Conservation (phyloP, 2,329 filamentous ascomycete genomes). For the Colletotrichum salicis region DNA sequence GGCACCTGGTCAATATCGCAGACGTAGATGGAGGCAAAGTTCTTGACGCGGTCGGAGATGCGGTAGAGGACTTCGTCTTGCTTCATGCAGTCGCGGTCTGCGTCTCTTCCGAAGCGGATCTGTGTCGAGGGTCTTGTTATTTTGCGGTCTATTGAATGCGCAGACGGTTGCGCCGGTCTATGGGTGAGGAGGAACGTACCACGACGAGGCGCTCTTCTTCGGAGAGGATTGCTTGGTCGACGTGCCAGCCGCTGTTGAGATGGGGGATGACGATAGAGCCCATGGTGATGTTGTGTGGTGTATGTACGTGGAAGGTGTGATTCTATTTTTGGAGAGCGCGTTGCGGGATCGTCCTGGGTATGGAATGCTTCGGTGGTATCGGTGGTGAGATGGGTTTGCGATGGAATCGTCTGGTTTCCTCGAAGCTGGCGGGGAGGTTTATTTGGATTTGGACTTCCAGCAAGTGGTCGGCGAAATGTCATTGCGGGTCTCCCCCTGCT, state of each 20-base stretch:
- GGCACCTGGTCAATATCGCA: constrained; percentile 93
- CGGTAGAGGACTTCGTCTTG: constrained; percentile 95
- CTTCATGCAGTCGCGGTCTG: constrained; percentile 77
- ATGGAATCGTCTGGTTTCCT: constrained; percentile 10
- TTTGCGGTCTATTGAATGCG: background rate
- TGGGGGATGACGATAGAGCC: constrained; percentile 94
- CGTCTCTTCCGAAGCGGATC: constrained; percentile 93
- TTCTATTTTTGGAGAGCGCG: background rate
- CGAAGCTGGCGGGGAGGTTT: background rate
- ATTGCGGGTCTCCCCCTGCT: constrained; percentile 24
- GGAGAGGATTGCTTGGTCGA: constrained; percentile 57
- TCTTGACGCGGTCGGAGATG: constrained; percentile 93
- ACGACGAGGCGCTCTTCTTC: constrained; percentile 89
- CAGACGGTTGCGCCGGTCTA: too few relatives aligned
- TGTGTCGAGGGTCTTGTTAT: background rate
- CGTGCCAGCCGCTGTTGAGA: constrained; percentile 93
- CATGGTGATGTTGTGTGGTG: constrained; percentile 48
- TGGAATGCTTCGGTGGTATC: background rate
- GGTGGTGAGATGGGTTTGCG: background rate
- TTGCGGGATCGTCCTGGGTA: background rate
- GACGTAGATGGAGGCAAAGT: constrained; percentile 91
- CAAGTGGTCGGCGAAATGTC: constrained; percentile 24
- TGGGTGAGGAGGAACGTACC: constrained; percentile 65
- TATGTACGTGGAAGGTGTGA: background rate
- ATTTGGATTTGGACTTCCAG: constrained; percentile 1